Base-by-base conservation (phyloP, 2,329 filamentous ascomycete genomes). In the Raffaelea arxii region DNA sequence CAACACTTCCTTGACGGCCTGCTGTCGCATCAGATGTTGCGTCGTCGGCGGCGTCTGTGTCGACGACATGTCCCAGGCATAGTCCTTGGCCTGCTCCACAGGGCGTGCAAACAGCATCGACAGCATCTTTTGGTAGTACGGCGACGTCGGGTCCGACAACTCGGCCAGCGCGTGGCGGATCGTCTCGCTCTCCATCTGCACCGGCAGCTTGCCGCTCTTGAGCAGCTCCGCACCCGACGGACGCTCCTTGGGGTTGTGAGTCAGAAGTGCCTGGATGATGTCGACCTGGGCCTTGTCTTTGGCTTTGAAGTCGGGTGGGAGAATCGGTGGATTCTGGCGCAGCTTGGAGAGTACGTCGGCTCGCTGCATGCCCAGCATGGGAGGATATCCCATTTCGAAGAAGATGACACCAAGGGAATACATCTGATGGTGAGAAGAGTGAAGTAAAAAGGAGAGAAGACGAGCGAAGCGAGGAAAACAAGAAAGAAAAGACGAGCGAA, bases 401-500 rank as follows among this genome's bases (percentile, higher is more conserved):
- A 98, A 94, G 48, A 98, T 97, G 52, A 98, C 86, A 0, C 92
- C 92, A 37, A 98, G 72, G 0, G 91, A 96, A 61, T 92, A 98
- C 91, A 98, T 97, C 75, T 81, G 47, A 1, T 30, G 18, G 2
- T 24, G 14, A 23, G 19, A 18, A 27, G 1, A 12, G 25, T 23
- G 11, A 25, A 18, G 11, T 3, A 4, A 14, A 7, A 44, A 7
- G 6, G 19, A 4, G 6, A 38, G 4, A 25, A n/a, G n/a, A n/a
- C n/a, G n/a, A n/a, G n/a, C n/a, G n/a, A n/a, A n/a, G n/a, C n/a
- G n/a, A n/a, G n/a, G n/a, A n/a, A n/a, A n/a, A n/a, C n/a, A n/a
- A n/a, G n/a, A n/a, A n/a, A n/a, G n/a, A n/a, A n/a, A n/a, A n/a
- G n/a, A n/a, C n/a, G n/a, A n/a, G n/a, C n/a, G n/a, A n/a, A n/a